Base-by-base conservation (phyloP, 2,329 filamentous ascomycete species). In the Dothiorella sarmentorum region DNA sequence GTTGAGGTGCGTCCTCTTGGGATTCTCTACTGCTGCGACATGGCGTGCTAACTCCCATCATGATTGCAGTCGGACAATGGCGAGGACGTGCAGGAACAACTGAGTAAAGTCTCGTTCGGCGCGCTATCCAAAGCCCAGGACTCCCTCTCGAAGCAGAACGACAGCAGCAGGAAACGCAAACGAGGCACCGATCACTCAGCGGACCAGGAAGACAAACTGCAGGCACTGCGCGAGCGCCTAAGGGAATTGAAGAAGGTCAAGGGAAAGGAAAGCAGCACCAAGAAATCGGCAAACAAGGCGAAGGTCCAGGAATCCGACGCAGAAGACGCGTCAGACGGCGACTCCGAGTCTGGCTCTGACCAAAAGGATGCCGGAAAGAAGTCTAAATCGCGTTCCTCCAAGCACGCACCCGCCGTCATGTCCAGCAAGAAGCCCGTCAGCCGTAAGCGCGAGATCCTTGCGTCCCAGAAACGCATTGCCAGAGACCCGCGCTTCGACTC, bases 401-500 rank as follows among this genome's bases (percentile, higher is more conserved):
- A 99, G 75, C 91, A 97, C 75, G 94, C 94, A 0, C 94, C 94
- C 0, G 85, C 85, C 42, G 86, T 94, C 60, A 84, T 91, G 69
- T 86, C 91, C 2, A 91, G 88, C 71, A 95, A 93, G 75, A 84
- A 85, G 49, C 88, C 89, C 52, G 94, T 99, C 22, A 87, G 88
- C 2, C 88, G 94, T 58, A 87, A 84, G 68, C 89, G 93, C 53
- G 85, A 87, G 59, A 86, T 94, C 17, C 78, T 96, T 55, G 80
- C 71, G 6, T 75, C 80, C 13, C 80, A 82, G 59, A 90, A 89
- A 69, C 76, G 81, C 1, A 65, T 65, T 37, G 73, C 78, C 40
- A 87, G 93, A 57, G 94, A 99, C 73, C 94, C 94, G 17, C 88
- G 94, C 52, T 99, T 99, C 76, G 90, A 94, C 62, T 82, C 86